Evolutionary conservation across 495 filamentous ascomycete genomes (phyloP).

Genomic region (Opeltia flavorubescens): DNA sequence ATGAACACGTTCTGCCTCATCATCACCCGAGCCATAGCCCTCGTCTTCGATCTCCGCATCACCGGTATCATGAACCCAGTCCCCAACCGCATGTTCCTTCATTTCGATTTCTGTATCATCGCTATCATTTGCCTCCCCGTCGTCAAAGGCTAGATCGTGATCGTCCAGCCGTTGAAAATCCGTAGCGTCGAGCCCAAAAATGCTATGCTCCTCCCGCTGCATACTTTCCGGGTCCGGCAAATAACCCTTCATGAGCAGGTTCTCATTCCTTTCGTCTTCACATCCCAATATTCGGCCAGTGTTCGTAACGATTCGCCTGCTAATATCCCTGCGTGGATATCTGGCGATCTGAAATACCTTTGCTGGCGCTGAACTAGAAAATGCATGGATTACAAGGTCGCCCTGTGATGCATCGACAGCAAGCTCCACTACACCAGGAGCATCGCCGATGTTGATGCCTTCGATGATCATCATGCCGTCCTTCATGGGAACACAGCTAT

Average conservation of each 20-base stretch:
- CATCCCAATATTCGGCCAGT: not conserved
- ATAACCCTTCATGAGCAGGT: not conserved
- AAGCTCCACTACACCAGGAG: conserved; percentile 4
- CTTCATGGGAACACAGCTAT: too few species aligned
- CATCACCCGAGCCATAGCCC: not conserved
- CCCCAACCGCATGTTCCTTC: too few species aligned
- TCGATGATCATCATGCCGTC: conserved; percentile 18
- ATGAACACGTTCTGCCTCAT: not conserved
- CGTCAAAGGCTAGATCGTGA: conserved; percentile 5
- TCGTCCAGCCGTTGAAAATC: too few species aligned
- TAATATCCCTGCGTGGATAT: not conserved
- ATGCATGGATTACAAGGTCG: conserved; percentile 6
- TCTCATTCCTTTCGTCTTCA: not conserved
- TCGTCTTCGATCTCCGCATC: not conserved
- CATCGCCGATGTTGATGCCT: conserved; percentile 4
- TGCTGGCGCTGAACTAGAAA: not conserved
- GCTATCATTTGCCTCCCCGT: conserved; percentile 3
- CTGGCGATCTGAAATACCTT: conserved; percentile 6
- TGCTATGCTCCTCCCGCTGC: not conserved
- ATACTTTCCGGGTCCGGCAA: not conserved
- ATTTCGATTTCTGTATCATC: not conserved
- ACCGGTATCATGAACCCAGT: conserved; percentile 8
- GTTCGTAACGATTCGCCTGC: not conserved
- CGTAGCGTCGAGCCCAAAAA: not conserved
- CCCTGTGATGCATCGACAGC: conserved; percentile 7